Percentiles rank a stretch among this genome's conserved stretches.
These are phyloP conservation scores for Plectosphaerella plurivora DNA, from an alignment of 2,329 filamentous ascomycete species.

Conservation along the genomic window DNA sequence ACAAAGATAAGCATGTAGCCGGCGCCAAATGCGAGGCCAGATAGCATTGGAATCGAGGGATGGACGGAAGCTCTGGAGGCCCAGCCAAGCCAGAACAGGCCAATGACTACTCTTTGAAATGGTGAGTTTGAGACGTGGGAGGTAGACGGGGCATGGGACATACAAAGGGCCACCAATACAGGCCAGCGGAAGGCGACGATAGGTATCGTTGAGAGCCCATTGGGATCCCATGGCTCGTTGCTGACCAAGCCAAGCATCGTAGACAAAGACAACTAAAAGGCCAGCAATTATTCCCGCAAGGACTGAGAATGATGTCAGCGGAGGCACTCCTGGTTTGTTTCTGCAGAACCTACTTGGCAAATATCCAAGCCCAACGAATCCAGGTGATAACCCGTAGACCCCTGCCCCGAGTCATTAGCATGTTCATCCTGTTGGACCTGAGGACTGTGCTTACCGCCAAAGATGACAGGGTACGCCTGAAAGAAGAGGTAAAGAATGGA, in stretches of 20 bases:
- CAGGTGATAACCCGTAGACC: constrained; percentile 1
- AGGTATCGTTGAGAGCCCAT: constrained; percentile 47
- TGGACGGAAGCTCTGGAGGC: constrained; percentile 36
- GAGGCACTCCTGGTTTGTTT: too few relatives aligned
- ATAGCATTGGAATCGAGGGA: constrained; percentile 31
- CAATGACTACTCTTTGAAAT: constrained; percentile 39
- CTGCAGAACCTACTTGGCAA: constrained; percentile 1
- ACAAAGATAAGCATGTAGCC: constrained; percentile 28
- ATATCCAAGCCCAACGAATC: constrained; percentile 5
- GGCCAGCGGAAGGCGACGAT: constrained; percentile 50
- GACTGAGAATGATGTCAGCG: too few relatives aligned
- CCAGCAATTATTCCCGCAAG: neutral
- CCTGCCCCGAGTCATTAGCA: too few relatives aligned
- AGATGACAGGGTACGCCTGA: constrained; percentile 44
- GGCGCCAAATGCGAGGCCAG: constrained; percentile 36
- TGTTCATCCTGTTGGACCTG: too few relatives aligned
- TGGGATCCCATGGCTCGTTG: constrained; percentile 20
- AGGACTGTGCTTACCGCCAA: constrained; percentile 5
- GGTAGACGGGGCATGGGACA: too few relatives aligned
- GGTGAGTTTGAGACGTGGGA: constrained; percentile 14
- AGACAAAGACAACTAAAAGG: constrained; percentile 5
- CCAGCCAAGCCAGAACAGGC: constrained; percentile 58
- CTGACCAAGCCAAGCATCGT: neutral
- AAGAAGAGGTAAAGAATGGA: constrained; percentile 59
- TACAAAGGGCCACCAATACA: constrained; percentile 44